Evolutionary conservation across 202 grass and related monocot genomes (phyloP).

Genomic region (Schoenoplectus tabernaemontani): DNA sequence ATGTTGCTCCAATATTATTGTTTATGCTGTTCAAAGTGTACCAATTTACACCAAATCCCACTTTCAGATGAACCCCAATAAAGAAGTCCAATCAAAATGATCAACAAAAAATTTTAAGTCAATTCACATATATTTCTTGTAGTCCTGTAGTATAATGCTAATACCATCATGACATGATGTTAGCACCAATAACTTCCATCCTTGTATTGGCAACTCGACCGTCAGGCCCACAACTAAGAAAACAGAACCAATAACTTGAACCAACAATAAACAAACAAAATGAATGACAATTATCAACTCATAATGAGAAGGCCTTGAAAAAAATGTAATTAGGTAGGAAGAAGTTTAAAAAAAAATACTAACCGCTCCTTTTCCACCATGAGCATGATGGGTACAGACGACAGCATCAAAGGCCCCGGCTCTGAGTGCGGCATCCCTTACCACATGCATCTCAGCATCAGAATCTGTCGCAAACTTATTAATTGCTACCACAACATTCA

Average conservation of each 20-base stretch:
- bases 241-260: not conserved
- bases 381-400: slow-evolving; percentile 83
- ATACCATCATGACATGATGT: not conserved
- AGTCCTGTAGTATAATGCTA: not conserved
- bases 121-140: not conserved
- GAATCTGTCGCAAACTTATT: slow-evolving; percentile 92
- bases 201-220: not conserved
- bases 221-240: not conserved
- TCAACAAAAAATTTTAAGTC: not conserved
- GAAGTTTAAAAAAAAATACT: slow-evolving; percentile 15
- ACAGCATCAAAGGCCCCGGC: slow-evolving; percentile 91
- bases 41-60: no score
- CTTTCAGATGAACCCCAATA: no score
- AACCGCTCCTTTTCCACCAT: slow-evolving; percentile 95
- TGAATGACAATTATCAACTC: not conserved
- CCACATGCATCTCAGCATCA: slow-evolving; percentile 72
- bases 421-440: slow-evolving; percentile 52
- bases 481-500: slow-evolving; percentile 85
- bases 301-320: not conserved
- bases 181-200: not conserved
- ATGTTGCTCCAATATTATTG: no score
- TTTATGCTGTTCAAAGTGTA: no score
- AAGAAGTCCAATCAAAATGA: no score
- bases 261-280: not conserved
- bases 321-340: not conserved